Evolutionary conservation across 2,329 filamentous ascomycete genomes (phyloP).

Genomic region (Neocucurbitaria cava): DNA sequence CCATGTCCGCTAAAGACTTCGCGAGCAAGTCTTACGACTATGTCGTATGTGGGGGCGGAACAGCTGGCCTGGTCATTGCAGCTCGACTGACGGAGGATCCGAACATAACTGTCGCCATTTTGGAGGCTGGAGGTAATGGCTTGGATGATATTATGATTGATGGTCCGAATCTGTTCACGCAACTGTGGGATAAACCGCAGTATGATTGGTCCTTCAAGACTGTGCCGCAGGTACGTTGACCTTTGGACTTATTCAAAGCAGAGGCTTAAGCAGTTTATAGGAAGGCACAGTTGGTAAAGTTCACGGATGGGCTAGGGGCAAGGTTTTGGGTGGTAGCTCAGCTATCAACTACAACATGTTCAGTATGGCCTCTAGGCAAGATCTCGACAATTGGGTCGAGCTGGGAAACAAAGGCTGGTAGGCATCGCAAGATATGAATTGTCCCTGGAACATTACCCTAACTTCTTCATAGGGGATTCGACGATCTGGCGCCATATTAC

Average conservation of each 20-base stretch:
- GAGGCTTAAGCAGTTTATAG: slow-evolving; percentile 17
- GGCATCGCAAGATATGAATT: not conserved
- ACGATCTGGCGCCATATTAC: slow-evolving; percentile 44
- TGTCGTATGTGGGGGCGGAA: slow-evolving; percentile 33
- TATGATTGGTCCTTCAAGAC: slow-evolving; percentile 43
- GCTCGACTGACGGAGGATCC: slow-evolving; percentile 37
- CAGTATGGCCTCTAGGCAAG: slow-evolving; percentile 35
- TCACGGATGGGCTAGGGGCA: slow-evolving; percentile 38
- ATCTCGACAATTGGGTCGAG: slow-evolving; percentile 50
- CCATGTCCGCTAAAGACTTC: slow-evolving; percentile 34
- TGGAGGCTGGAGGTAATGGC: slow-evolving; percentile 40
- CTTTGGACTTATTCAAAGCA: not conserved
- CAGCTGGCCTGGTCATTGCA: slow-evolving; percentile 39
- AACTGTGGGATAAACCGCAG: slow-evolving; percentile 36
- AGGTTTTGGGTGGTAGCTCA: slow-evolving; percentile 47
- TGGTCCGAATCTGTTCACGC: slow-evolving; percentile 32
- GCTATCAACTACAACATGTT: slow-evolving; percentile 48
- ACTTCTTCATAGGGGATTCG: slow-evolving; percentile 23
- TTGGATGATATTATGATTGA: slow-evolving; percentile 35
- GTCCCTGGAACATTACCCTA: not conserved
- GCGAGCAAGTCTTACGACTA: slow-evolving; percentile 33
- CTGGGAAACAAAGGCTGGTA: slow-evolving; percentile 50
- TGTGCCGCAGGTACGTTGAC: slow-evolving; percentile 33
- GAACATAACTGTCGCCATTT: slow-evolving; percentile 30
- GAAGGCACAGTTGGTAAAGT: slow-evolving; percentile 26